A percentile compares a stretch with the other conserved stretches of the same genome.
Evolutionary conservation across 352 stramenopile species (phyloP).

Genomic region (Globisporangium spinosum): DNA sequence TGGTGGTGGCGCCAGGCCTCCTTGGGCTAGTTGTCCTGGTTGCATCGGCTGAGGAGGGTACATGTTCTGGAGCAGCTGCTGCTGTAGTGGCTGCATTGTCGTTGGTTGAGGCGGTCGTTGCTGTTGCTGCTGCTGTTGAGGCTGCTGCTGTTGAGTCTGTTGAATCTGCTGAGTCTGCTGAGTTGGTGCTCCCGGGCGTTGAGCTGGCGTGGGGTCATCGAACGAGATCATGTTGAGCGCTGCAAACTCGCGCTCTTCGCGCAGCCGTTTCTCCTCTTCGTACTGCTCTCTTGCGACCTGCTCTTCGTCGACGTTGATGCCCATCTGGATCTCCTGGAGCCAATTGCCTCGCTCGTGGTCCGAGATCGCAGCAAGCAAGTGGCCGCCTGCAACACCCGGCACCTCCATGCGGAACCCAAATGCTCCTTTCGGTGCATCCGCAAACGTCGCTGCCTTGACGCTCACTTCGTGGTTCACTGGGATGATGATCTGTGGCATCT

Average conservation of each 20-base stretch:
- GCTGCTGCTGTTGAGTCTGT: not conserved
- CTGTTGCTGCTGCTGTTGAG: not conserved
- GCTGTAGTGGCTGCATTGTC: not conserved
- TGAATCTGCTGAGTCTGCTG: conserved; percentile 1
- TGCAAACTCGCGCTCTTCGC: conserved; percentile 59
- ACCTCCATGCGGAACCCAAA: conserved; percentile 68
- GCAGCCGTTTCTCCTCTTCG: conserved; percentile 47
- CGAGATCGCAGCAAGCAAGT: conserved; percentile 49
- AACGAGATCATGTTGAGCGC: conserved; percentile 83
- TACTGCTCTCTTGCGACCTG: conserved; percentile 37
- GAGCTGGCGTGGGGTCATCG: conserved; percentile 31
- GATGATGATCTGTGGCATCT: conserved; percentile 72
- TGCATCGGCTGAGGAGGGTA: conserved; percentile 2
- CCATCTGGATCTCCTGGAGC: conserved; percentile 74
- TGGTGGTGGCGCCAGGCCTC: not conserved
- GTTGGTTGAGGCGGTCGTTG: not conserved
- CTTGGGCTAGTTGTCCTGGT: not conserved
- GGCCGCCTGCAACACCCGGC: conserved; percentile 49
- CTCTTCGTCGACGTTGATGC: conserved; percentile 42
- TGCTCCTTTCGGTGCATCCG: conserved; percentile 42
- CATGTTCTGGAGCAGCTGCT: conserved; percentile 9
- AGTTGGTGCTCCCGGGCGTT: not conserved
- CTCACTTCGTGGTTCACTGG: conserved; percentile 60
- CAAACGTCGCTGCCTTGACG: conserved; percentile 43
- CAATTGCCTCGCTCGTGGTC: conserved; percentile 77